Evolutionary conservation across 1,139 yeast species (phyloP), one percentile per base, ranked within the genome.

Genomic region (Saccharomyces hybrid): DNA sequence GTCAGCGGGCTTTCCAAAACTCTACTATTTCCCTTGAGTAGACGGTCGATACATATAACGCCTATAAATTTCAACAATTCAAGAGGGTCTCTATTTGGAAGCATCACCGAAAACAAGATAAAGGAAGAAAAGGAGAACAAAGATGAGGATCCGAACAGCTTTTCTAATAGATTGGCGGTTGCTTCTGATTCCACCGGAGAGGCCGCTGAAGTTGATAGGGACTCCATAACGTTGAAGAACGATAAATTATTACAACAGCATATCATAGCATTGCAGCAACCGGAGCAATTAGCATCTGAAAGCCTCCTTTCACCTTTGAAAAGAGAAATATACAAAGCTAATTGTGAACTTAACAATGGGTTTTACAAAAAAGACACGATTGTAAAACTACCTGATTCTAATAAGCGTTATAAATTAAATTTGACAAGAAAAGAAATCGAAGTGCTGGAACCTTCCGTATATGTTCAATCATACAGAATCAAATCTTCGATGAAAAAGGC

Each of bases 401-500:
- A 81, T 38, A 77, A 77, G 56, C 61, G 67, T 48, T 88, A 83
- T 72, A 78, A 78, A 62, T 74, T 91, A 59, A 72, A 75, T 44
- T 77, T 90, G 57, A 75, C 83, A 5, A 73, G 74, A 49, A 78
- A 80, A 57, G 96, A 90, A 70, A 81, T 88, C 58, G 87, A 84
- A 51, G 79, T 83, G 2, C 77, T 91, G 60, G 97, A 89, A 71
- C 98, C 98, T 31, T 83, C 95, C n/a, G 80, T 91, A 29, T 89
- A 82, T 71, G 72, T 88, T 56, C 79, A 83, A 66, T 86, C 96
- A 11, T 84, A 78, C 75, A 79, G 97, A 70, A 78, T 91, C 65
- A 88, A 90, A 70, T 81, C 90, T 26, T 84, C 96, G 3, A 81
- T 86, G 75, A 93, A 93, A 73, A 93, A 93, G 73, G 91, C 95